Base-by-base conservation (phyloP, 192 early-diverging fungal genomes). In the Gaertneriomyces semiglobifer region DNA sequence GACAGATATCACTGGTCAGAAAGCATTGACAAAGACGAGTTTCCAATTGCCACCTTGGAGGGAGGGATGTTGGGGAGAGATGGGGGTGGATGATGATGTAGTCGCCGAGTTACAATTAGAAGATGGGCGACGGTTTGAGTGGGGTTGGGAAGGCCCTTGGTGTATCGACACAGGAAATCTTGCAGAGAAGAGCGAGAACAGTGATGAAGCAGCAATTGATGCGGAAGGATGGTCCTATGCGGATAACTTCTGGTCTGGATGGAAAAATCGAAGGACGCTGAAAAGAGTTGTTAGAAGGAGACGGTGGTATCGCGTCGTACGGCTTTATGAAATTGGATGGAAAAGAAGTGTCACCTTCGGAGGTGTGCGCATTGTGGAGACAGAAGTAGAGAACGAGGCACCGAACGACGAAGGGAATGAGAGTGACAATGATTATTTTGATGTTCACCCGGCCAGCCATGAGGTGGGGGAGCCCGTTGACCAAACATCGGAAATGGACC, bases 221-320 rank as follows among this genome's bases (percentile, higher is more conserved):
- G 75, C 73, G 19, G 76, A 84, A 20, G 85, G 85, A 5, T 86
- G 85, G 85, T 70, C 80, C 38, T 86, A 86, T 62, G 76, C 79
- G 0, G 83, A 86, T 70, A 81, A 84, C 66, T 78, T 83, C 63
- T 86, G 85, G 85, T 43, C 47, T 7, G 53, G 58, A 9, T 65
- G 64, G 63, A 72, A 66, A 54, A 59, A 60, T 42, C 54, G 64
- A 25, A 72, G 60, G 39, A 72, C 63, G 4, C 63, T 72, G 14
- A 72, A 72, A 42, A 41, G 70, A 1, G 64, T 72, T 47, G 57
- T 68, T 42, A 43, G 70, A 1, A 39, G 63, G 16, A 63, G 70
- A 11, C 52, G 64, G 19, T 72, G 70, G 70, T 63, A 68, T n/a
- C 63, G 70, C 10, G 47, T 54, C 18, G 70, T 64, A 38, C 53